Base-by-base conservation (phyloP, 2,329 filamentous ascomycete species). In the Pyrenochaeta sp. region DNA sequence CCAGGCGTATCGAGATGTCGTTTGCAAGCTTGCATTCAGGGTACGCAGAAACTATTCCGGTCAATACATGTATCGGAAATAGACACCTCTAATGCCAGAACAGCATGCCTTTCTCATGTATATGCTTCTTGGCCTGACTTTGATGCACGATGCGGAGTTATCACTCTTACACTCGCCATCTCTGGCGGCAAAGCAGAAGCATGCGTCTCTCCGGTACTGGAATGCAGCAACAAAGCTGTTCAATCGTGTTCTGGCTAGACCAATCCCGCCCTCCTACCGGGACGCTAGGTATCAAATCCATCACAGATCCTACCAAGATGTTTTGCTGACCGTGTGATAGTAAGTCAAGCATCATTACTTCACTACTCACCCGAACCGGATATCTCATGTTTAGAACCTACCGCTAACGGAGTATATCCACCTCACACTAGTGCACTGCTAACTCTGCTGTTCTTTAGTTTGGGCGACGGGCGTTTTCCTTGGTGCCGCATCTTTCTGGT, bases 61-160 rank as follows among this genome's bases (percentile, higher is more conserved):
- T 7, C 19, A 9, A 32, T 15, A 24, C 36, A 27, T n/a, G 28
- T 9, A 34, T 22, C 5, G 24, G 4, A 19, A 5, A 2, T 4
- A 39, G 15, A 3, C 15, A 19, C 8, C 12, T 9, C 48, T 34
- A 45, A 59, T 60, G 13, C 56, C 24, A 3, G 19, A 5, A 3
- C 34, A 83, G 82, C 75, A 85, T 48, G 79, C 82, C 0, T 86
- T 84, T 53, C 75, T 88, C 5, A 81, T 86, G 74, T 85, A 88
- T 67, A 76, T 83, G 46, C 77, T 86, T 19, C 74, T 87, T 30
- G 78, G 82, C 22, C 65, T 87, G 24, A 83, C 85, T 2, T 69
- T 83, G 3, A 80, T 85, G 61, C 85, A 88, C 61, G 84, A 87
- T 58, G 78, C 81, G 5, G 75, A 81, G 58, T 69, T 84, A 39